Base-by-base conservation (phyloP, 2,329 filamentous ascomycete species). In the Ascochyta fabae region DNA sequence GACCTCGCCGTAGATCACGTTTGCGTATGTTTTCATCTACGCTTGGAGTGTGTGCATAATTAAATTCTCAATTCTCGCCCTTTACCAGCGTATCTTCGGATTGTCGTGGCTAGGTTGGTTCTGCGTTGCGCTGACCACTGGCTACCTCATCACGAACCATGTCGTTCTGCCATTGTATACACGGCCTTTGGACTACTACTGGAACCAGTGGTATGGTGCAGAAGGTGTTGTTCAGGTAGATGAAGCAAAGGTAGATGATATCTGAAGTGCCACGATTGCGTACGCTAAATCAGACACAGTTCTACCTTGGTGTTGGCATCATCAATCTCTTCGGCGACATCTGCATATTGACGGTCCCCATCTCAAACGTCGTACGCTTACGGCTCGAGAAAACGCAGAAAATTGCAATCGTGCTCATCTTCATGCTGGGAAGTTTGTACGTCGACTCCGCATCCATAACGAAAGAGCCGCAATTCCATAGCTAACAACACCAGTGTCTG, bases 31-130 rank as follows among this genome's bases (percentile, higher is more conserved):
- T 4, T 68, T 62, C 52, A 66, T 69, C 36, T 67, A 69, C 38
- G 59, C 64, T 3, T 69, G 65, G 64, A 67, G 65, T 35, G 58
- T 69, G 0, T 67, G 60, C 35, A 53, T 67, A 6, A 69, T 69
- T 50, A 69, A 69, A 36, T 64, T 62, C 42, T 68, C 65, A 0
- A 68, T 69, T n/a, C 55, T 69, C 12, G 62, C 64, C 5, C 42
- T 69, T 12, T 69, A 69, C 33, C 60, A 58, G 16, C 65, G 67
- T n/a, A 68, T 69, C 24, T 68, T 69, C 23, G 67, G 67, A 9
- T 48, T 68, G 43, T 56, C 62, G n/a, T 65, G 59, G 58, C 44
- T 65, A n/a, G 62, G 59, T 1, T 67, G 61, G 58, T 65, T 57
- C 24, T 66, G 62, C 35, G 49, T 66, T 5, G 45, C 41, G 13